phyloP scores from a whole-genome alignment of 371 early-diverging fungal genomes.

The Mucor mucedo region DNA sequence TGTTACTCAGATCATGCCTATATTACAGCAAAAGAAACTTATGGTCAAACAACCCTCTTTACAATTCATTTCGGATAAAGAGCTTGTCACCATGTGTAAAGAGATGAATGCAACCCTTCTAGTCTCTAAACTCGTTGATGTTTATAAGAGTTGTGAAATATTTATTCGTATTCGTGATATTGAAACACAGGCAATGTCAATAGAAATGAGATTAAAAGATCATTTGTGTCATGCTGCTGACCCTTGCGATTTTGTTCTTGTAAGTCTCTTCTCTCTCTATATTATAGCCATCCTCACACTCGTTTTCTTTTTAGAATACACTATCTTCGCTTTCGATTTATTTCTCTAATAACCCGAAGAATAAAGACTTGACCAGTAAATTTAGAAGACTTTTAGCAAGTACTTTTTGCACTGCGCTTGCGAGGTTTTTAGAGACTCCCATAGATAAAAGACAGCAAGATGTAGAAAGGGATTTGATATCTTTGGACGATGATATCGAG shows the following conservation, averaged over 20 bases:
- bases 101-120: constrained; percentile 28
- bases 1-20: neutral
- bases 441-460: constrained; percentile 14
- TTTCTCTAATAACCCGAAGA: constrained; percentile 27
- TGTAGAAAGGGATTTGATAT: constrained; percentile 37
- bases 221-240: constrained; percentile 30
- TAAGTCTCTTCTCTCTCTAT: constrained; percentile 18
- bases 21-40: neutral
- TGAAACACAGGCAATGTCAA: constrained; percentile 28
- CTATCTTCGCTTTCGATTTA: constrained; percentile 18
- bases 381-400: constrained; percentile 37
- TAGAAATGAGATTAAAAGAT: constrained; percentile 35
- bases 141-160: constrained; percentile 41
- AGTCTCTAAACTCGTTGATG: constrained; percentile 27
- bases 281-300: neutral
- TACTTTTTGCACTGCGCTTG: constrained; percentile 31
- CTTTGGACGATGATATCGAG: constrained; percentile 26
- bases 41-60: neutral
- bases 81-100: constrained; percentile 31
- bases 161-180: constrained; percentile 41
- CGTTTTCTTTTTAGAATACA: constrained; percentile 8
- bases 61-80: constrained; percentile 22
- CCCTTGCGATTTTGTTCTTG: constrained; percentile 42
- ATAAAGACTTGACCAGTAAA: constrained; percentile 30
- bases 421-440: constrained; percentile 30